Evolutionary conservation across 2,329 filamentous ascomycete species (phyloP).

Genomic region (Colletotrichum sp.): DNA sequence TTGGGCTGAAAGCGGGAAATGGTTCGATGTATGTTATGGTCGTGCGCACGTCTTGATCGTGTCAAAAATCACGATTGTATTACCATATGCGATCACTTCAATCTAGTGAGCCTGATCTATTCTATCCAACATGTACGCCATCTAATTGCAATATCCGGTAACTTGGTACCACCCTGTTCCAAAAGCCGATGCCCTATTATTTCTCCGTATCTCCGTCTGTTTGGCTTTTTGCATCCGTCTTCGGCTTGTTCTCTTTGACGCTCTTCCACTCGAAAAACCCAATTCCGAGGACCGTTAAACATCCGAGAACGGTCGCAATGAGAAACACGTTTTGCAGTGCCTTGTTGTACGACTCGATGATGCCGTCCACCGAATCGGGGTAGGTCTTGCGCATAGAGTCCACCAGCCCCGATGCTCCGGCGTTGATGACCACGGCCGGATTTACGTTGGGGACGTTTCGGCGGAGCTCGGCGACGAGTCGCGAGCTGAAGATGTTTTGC

Average conservation of each 20-base stretch:
- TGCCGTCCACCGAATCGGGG: conserved; percentile 33
- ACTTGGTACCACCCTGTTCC: background rate
- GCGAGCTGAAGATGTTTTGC: conserved; percentile 8
- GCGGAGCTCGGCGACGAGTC: background rate
- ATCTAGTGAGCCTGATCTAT: background rate
- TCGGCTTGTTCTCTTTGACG: background rate
- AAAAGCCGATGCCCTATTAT: background rate
- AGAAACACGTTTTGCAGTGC: conserved; percentile 57
- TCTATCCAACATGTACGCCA: background rate
- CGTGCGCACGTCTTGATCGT: background rate
- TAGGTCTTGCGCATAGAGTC: background rate
- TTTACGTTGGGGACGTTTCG: conserved; percentile 6
- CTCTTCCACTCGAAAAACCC: conserved; percentile 19
- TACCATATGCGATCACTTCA: background rate
- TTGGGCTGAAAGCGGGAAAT: background rate
- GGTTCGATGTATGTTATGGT: background rate
- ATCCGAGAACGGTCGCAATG: conserved; percentile 37
- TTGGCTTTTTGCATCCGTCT: background rate
- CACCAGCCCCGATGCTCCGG: background rate
- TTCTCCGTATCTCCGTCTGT: background rate
- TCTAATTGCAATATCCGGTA: background rate
- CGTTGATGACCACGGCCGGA: background rate
- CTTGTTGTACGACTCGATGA: conserved; percentile 52
- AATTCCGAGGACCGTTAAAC: background rate
- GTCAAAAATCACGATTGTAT: background rate